Base-by-base conservation (phyloP, 1,284 basidiomycete species). In the Melampsora abietis-canadensis region DNA sequence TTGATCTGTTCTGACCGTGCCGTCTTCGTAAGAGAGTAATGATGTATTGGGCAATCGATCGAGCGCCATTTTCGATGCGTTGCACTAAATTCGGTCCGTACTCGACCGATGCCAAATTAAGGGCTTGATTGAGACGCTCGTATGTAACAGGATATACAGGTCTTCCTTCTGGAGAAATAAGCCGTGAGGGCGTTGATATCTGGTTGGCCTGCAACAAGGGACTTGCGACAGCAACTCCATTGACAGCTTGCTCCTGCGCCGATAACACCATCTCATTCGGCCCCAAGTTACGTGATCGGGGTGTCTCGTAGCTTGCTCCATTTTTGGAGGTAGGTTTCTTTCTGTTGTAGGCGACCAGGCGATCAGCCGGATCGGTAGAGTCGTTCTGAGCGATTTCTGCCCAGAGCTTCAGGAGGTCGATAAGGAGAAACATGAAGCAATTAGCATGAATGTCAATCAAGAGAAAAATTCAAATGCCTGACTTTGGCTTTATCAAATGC, bases 401-500 rank as follows among this genome's bases (percentile, higher is more conserved):
- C 69, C 69, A 73, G 10, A 73, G 31, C 69, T 73, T 65, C 15
- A 27, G 5, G 31, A 57, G 48, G 4, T 0, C 2, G 40, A 57
- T n/a, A 54, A 6, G 37, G 31, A 37, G 2, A 57, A 21, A 30
- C 31, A 47, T 27, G 14, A 30, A 21, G 12, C 19, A 47, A 66
- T 54, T 14, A 66, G 47, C 8, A 66, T 51, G 1, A 2, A 31
- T 21, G 17, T 31, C 37, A 65, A 44, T 15, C n/a, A 57, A 37
- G 17, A 57, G 30, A 65, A 1, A 48, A 40, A 24, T 0, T 27
- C 27, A 46, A 44, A 0, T 57, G 67, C 46, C 14, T 51, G 10
- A 73, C 69, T 63, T 73, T 73, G 48, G 69, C 69, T 44, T 73
- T 73, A 73, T 73, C 69, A 34, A 73, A 73, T 10, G 69, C 69